Conservation (phyloP, 2,329 filamentous ascomycete genomes). For the Colletotrichum zoysiae region DNA sequence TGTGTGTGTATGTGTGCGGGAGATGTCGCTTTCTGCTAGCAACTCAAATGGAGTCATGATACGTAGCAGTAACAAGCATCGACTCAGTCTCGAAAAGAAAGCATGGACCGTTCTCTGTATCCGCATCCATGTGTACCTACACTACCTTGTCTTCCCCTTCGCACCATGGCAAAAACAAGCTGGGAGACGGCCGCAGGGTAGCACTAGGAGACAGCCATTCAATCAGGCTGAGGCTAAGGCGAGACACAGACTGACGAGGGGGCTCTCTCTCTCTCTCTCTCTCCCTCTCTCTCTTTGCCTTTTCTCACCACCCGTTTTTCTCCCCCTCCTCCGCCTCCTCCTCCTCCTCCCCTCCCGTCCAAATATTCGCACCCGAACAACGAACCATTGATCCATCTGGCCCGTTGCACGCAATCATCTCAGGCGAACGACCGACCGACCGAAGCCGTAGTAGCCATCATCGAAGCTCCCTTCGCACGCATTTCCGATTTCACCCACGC, state of each 20-base stretch:
- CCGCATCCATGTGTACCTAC: slow-evolving; percentile 15
- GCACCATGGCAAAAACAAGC: slow-evolving; percentile 10
- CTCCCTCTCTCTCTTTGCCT: slow-evolving; percentile 9
- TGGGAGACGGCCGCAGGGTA: slow-evolving; percentile 16
- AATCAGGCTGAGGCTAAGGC: slow-evolving; percentile 35
- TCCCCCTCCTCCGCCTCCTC: slow-evolving; percentile 13
- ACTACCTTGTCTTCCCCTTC: neutral
- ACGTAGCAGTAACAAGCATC: slow-evolving; percentile 10
- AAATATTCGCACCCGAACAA: slow-evolving; percentile 6
- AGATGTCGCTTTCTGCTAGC: neutral
- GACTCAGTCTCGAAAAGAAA: neutral
- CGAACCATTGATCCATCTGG: slow-evolving; percentile 3
- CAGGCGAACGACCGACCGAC: neutral
- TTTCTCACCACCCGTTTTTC: slow-evolving; percentile 25
- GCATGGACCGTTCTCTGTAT: slow-evolving; percentile 9
- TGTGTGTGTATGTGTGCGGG: neutral
- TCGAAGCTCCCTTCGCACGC: neutral
- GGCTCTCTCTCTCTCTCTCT: slow-evolving; percentile 21
- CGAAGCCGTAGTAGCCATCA: neutral
- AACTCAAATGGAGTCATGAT: slow-evolving; percentile 11
- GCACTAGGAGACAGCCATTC: slow-evolving; percentile 18
- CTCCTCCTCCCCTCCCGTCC: slow-evolving; percentile 3
- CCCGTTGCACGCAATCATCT: slow-evolving; percentile 5
- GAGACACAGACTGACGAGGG: slow-evolving; percentile 23
- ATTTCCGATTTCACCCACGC: neutral